Conservation (phyloP, 768 basidiomycete genomes). For the Tubosaeta brunneosetosa region DNA sequence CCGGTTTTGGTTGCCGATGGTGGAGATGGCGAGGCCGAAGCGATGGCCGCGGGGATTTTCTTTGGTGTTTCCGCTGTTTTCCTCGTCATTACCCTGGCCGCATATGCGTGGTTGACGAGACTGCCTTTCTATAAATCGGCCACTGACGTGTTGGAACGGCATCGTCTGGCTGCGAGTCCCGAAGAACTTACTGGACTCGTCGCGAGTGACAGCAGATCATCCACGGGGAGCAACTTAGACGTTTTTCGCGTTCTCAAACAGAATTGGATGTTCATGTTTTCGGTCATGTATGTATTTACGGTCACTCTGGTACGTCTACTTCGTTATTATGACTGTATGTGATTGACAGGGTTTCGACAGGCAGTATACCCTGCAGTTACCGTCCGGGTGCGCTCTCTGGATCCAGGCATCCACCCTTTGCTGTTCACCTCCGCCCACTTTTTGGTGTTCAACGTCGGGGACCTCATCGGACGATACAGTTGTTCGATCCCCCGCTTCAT, state of each 20-base stretch:
- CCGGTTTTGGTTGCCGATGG: conserved; percentile 17
- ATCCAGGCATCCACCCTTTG: conserved; percentile 66
- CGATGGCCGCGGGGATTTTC: conserved; percentile 67
- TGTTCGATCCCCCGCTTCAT: conserved; percentile 63
- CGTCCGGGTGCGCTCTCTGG: conserved; percentile 64
- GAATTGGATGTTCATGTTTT: conserved; percentile 66
- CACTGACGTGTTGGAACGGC: conserved; percentile 44
- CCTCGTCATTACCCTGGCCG: conserved; percentile 48
- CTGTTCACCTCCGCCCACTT: conserved; percentile 79
- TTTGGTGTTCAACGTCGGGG: conserved; percentile 68
- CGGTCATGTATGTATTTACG: conserved; percentile 70
- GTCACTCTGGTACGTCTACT: conserved; percentile 63
- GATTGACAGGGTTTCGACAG: conserved; percentile 35
- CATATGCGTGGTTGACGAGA: conserved; percentile 53
- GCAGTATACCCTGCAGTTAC: conserved; percentile 87
- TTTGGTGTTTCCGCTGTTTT: conserved; percentile 68
- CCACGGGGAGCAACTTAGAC: conserved; percentile 36
- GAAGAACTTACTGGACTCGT: conserved; percentile 34
- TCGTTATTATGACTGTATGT: neutral
- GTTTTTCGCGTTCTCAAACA: conserved; percentile 53
- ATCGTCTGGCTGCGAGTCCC: conserved; percentile 19
- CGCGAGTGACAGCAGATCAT: conserved; percentile 24
- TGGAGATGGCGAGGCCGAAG: conserved; percentile 49
- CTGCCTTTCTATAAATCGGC: conserved; percentile 52
- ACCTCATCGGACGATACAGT: conserved; percentile 63